Evolutionary conservation across 2,329 filamentous ascomycete genomes (phyloP).

Genomic region (Paecilomyces sp.): DNA sequence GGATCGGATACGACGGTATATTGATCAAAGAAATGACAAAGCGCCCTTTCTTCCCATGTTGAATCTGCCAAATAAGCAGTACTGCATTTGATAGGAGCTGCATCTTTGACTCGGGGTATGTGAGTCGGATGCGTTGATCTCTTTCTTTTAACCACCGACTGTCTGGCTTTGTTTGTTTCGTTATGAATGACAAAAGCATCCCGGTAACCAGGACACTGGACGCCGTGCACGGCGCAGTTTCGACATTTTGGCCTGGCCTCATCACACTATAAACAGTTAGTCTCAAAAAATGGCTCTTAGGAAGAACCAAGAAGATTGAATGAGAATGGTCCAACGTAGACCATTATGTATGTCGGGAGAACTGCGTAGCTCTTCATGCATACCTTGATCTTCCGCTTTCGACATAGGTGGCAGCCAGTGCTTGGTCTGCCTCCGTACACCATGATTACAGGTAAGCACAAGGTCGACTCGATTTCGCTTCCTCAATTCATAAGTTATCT

Average conservation of each 20-base stretch:
- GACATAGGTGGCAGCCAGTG: conserved; percentile 33
- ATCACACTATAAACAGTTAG: conserved; percentile 21
- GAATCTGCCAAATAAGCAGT: conserved; percentile 18
- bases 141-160: neutral
- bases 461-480: neutral
- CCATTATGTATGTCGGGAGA: neutral
- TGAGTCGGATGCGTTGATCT: neutral
- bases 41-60: conserved; percentile 28
- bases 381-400: conserved; percentile 35
- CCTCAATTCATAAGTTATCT: neutral
- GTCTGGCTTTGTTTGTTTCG: conserved; percentile 23
- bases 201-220: conserved; percentile 30
- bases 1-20: conserved; percentile 22
- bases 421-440: conserved; percentile 35
- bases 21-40: conserved; percentile 36
- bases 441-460: conserved; percentile 15
- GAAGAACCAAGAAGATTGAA: neutral
- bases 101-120: neutral
- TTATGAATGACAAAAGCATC: conserved; percentile 27
- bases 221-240: conserved; percentile 29
- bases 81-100: conserved; percentile 4
- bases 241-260: conserved; percentile 28
- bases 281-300: neutral
- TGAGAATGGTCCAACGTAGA: too few species aligned
- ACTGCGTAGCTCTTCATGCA: neutral